A percentile compares a stretch with the other conserved stretches of the same genome.
These are phyloP conservation scores for Fraxinus quadrangulata DNA, from an alignment of 257 asterid species.

Conservation along the genomic window DNA sequence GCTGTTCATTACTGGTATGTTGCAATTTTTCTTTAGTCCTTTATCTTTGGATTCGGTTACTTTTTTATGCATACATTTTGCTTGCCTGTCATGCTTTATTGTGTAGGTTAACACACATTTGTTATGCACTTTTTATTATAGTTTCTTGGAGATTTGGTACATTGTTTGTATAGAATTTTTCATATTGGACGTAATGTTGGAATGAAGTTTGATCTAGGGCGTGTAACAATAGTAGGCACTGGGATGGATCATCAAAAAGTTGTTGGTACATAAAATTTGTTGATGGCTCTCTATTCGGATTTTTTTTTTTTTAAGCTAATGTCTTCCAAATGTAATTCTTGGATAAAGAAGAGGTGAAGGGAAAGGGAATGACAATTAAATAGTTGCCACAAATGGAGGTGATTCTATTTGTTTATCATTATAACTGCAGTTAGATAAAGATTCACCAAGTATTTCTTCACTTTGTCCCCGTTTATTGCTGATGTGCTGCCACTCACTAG, in stretches of 20 bases:
- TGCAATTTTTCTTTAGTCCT: neutral
- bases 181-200: neutral
- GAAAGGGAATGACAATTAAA: neutral
- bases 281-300: neutral
- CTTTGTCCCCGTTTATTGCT: neutral
- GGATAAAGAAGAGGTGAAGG: neutral
- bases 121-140: neutral
- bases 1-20: conserved; percentile 78
- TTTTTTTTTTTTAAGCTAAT: neutral
- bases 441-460: neutral
- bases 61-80: neutral
- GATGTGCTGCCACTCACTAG: neutral
- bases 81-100: conserved; percentile 20
- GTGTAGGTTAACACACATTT: neutral
- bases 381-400: neutral
- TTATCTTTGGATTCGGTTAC: conserved; percentile 1
- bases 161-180: neutral
- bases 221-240: neutral
- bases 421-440: neutral
- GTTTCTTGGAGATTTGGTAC: neutral
- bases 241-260: neutral
- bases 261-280: neutral
- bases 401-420: neutral
- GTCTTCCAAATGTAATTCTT: neutral
- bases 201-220: neutral